phyloP scores from a whole-genome alignment of 192 early-diverging fungal genomes.

The Coemansia umbellata region DNA sequence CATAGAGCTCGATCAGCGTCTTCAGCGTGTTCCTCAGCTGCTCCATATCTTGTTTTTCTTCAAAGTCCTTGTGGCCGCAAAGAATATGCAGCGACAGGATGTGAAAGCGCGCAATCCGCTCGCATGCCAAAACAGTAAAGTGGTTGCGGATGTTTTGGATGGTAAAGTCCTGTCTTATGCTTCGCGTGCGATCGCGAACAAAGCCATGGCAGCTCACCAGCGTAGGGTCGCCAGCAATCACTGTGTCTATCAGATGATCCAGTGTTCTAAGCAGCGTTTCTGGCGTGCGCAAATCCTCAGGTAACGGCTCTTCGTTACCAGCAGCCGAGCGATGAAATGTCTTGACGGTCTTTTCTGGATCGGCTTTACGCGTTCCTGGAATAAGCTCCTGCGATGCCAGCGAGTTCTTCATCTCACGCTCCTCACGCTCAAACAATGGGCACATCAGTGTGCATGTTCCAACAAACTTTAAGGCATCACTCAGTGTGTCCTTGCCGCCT shows the following conservation, averaged over 20 bases:
- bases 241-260: slow-evolving; percentile 59
- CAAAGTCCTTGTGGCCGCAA: slow-evolving; percentile 65
- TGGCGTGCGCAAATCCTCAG: slow-evolving; percentile 84
- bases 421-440: slow-evolving; percentile 81
- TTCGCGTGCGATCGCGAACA: slow-evolving; percentile 79
- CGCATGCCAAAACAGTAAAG: slow-evolving; percentile 66
- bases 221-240: slow-evolving; percentile 52
- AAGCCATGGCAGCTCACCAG: slow-evolving; percentile 71
- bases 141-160: slow-evolving; percentile 73
- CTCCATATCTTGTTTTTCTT: slow-evolving; percentile 80
- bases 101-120: slow-evolving; percentile 84
- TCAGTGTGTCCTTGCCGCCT: slow-evolving; percentile 55
- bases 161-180: slow-evolving; percentile 84
- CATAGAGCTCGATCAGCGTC: slow-evolving; percentile 83
- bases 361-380: slow-evolving; percentile 58
- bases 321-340: slow-evolving; percentile 81
- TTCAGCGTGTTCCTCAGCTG: slow-evolving; percentile 84
- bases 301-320: slow-evolving; percentile 78
- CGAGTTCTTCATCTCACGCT: slow-evolving; percentile 73
- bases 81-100: slow-evolving; percentile 73
- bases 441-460: slow-evolving; percentile 88
- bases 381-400: slow-evolving; percentile 68
- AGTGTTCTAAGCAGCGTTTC: slow-evolving; percentile 60
- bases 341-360: slow-evolving; percentile 72
- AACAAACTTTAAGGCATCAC: slow-evolving; percentile 62